phyloP scores from a whole-genome alignment of 2,329 filamentous ascomycete species.

The Cladophialophora bantiana region DNA sequence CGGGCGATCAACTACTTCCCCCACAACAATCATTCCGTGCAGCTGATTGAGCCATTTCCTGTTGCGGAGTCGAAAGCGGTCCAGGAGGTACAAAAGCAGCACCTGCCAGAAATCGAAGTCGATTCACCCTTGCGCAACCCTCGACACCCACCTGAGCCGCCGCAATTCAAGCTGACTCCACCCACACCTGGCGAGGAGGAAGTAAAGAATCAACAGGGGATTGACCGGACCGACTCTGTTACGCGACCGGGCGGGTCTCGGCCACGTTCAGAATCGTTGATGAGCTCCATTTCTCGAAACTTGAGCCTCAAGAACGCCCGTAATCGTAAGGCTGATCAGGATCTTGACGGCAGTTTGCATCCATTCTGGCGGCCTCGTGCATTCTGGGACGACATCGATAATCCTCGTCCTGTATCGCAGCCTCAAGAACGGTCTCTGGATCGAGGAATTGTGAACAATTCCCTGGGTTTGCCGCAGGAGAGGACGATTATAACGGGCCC shows the following conservation, averaged over 20 bases:
- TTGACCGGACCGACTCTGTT: slow-evolving; percentile 37
- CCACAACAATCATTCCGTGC: slow-evolving; percentile 68
- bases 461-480: slow-evolving; percentile 61
- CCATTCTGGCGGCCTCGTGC: slow-evolving; percentile 69
- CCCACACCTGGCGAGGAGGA: slow-evolving; percentile 57
- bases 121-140: slow-evolving; percentile 67
- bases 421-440: slow-evolving; percentile 45
- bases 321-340: slow-evolving; percentile 52
- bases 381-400: slow-evolving; percentile 67
- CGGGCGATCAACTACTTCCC: slow-evolving; percentile 67
- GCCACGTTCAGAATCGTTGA: slow-evolving; percentile 50
- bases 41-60: slow-evolving; percentile 65
- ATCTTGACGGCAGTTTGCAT: slow-evolving; percentile 59
- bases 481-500: slow-evolving; percentile 53
- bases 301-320: slow-evolving; percentile 51
- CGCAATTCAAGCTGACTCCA: slow-evolving; percentile 62
- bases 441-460: slow-evolving; percentile 62
- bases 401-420: slow-evolving; percentile 48
- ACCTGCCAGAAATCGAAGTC: slow-evolving; percentile 45
- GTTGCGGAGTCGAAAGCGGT: slow-evolving; percentile 44
- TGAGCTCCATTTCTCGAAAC: slow-evolving; percentile 48
- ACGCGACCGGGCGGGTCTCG: slow-evolving; percentile 48
- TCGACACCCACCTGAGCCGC: slow-evolving; percentile 63
- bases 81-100: slow-evolving; percentile 44
- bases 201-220: slow-evolving; percentile 48